Conservation (phyloP, 768 basidiomycete species). For the Zangia roseola region DNA sequence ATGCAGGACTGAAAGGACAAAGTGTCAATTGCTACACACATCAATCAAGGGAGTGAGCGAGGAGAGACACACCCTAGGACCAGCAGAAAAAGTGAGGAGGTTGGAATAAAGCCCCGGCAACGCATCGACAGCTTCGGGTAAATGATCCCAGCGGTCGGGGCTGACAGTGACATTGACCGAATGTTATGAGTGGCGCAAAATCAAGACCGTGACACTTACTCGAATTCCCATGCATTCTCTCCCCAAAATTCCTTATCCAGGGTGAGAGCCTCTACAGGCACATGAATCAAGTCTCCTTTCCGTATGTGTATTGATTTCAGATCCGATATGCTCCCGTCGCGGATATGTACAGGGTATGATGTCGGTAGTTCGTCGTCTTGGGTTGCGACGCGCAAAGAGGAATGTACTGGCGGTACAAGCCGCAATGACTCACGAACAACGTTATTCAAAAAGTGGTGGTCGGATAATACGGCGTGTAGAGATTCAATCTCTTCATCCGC, state of each 20-base stretch:
- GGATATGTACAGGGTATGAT: constrained; percentile 54
- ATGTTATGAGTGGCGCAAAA: constrained; percentile 2
- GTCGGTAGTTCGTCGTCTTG: constrained; percentile 78
- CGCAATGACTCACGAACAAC: constrained; percentile 74
- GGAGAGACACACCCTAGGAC: constrained; percentile 62
- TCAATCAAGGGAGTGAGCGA: not conserved
- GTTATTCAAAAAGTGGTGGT: constrained; percentile 72
- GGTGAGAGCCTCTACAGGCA: constrained; percentile 79
- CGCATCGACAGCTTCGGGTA: constrained; percentile 66
- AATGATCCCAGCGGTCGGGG: constrained; percentile 78
- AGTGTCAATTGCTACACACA: not conserved
- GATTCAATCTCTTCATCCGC: constrained; percentile 66
- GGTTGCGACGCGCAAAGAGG: constrained; percentile 74
- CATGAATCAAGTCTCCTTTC: constrained; percentile 74
- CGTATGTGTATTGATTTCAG: constrained; percentile 47
- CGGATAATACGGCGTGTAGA: constrained; percentile 52
- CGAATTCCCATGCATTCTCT: constrained; percentile 75
- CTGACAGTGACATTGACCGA: constrained; percentile 34
- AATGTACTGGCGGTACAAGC: constrained; percentile 79
- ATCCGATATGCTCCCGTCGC: constrained; percentile 45
- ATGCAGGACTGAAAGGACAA: constrained; percentile 63
- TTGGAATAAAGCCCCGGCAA: constrained; percentile 73
- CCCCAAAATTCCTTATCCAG: constrained; percentile 80
- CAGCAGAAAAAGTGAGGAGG: constrained; percentile 74
- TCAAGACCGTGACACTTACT: constrained; percentile 44